Evolutionary conservation across 768 basidiomycete genomes (phyloP), one percentile per base, ranked within the genome.

Genomic region (Tricholoma sp.): DNA sequence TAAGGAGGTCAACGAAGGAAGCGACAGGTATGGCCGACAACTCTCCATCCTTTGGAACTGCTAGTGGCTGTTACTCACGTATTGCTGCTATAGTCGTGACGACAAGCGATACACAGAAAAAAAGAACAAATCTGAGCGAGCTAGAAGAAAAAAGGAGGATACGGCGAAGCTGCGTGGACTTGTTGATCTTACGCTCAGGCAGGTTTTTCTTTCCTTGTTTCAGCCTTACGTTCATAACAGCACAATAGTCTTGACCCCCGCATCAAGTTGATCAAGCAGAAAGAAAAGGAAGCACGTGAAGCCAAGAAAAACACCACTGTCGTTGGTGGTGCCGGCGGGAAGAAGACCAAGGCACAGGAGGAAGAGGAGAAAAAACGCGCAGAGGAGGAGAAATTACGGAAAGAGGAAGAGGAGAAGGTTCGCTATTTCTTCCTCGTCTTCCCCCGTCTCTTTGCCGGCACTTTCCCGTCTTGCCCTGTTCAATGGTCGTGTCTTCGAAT

Each of bases 81-180:
- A 28, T 12, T 28, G 11, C 28, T 39, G 17, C 1, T 24, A n/a
- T 32, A 95, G 93, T 68, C 96, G 96, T 56, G 96, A 98, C 71
- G 96, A 99, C 72, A 98, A 98, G 75, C 89, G 96, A 31, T 97
- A 95, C 76, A 94, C 93, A 15, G 96, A 98, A 76, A 98, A 98
- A 81, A 99, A 99, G 82, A 99, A 99, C 84, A 98, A 97, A 74
- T 74, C 91, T 5, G 96, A 99, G 74, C 94, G 96, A 33, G 91
- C 94, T 11, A 83, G 94, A 56, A 80, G 92, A 69, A 99, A 99
- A 80, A 97, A 97, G 80, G 96, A 97, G 63, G 96, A 99, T 73
- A 98, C 84, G 45, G 88, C 93, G 11, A 89, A 94, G 64, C 72
- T 98, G 29, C 86, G 96, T 53, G 77, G 77, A 28, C 76, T 99